Percentiles rank a stretch among this genome's conserved stretches.
These are phyloP conservation scores for Betula pendula DNA, from an alignment of 306 rosid species.

Conservation along the genomic window DNA sequence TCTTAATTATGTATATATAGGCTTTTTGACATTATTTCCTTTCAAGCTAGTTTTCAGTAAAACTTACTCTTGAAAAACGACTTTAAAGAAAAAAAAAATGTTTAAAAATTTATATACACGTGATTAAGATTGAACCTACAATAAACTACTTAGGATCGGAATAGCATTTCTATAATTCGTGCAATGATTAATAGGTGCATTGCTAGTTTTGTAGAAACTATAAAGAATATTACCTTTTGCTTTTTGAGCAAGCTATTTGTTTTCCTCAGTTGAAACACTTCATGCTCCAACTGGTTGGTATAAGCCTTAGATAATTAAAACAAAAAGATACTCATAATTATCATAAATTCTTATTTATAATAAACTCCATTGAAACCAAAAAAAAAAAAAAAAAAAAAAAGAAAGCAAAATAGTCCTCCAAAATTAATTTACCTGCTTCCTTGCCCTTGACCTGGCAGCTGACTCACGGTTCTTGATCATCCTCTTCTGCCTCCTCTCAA, in stretches of 20 bases:
- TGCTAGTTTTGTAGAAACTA: too few species aligned
- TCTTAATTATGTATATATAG: too few species aligned
- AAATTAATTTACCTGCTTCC: conserved; percentile 56
- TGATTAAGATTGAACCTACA: too few species aligned
- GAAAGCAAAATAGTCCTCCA: neutral
- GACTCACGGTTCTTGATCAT: conserved; percentile 74
- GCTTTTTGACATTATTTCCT: too few species aligned
- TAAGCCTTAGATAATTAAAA: conserved; percentile 47
- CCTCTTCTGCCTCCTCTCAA: conserved; percentile 59
- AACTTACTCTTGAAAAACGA: too few species aligned
- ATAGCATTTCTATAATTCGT: too few species aligned
- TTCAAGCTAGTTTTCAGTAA: too few species aligned
- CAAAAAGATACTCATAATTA: conserved; percentile 3
- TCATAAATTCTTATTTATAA: neutral
- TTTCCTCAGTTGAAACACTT: conserved; percentile 35
- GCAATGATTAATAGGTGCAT: too few species aligned
- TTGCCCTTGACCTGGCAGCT: conserved; percentile 76
- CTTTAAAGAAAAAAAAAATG: too few species aligned
- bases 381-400: neutral
- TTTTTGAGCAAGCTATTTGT: conserved; percentile 35
- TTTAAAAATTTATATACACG: too few species aligned
- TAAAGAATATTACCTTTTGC: conserved; percentile 38
- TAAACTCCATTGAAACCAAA: neutral
- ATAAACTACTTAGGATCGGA: too few species aligned
- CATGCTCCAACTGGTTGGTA: conserved; percentile 41